Conservation (phyloP, 2,329 filamentous ascomycete species). For the Diplodia seriata region DNA sequence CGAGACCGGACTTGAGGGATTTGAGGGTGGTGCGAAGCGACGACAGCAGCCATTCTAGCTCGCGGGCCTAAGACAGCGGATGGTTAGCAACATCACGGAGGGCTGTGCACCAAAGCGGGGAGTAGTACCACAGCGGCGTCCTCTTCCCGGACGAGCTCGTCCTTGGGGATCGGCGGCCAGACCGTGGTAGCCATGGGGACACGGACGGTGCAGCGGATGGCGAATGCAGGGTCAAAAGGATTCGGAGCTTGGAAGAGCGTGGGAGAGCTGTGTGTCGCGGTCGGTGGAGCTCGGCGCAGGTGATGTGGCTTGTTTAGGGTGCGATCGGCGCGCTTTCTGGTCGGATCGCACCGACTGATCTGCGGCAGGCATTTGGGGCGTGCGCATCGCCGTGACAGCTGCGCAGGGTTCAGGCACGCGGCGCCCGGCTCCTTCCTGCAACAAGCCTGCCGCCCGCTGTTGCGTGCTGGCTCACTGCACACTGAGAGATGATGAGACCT, state of each 20-base stretch:
- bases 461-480: background rate
- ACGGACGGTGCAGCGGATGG: background rate
- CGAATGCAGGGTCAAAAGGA: constrained; percentile 7
- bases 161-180: constrained; percentile 63
- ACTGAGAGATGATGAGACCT: background rate
- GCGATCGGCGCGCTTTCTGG: constrained; percentile 7
- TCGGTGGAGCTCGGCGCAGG: constrained; percentile 19
- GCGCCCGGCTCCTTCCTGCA: background rate
- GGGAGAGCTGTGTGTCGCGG: constrained; percentile 1
- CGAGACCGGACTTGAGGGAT: constrained; percentile 72
- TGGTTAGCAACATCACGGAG: constrained; percentile 25
- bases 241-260: background rate
- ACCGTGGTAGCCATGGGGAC: constrained; percentile 65
- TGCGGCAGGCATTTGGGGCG: constrained; percentile 14
- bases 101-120: constrained; percentile 6
- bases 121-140: constrained; percentile 57
- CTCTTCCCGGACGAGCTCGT: constrained; percentile 60
- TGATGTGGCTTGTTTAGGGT: constrained; percentile 28
- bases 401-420: constrained; percentile 27
- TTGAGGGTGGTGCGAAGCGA: constrained; percentile 67
- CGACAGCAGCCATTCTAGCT: constrained; percentile 69
- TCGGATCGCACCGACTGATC: constrained; percentile 27
- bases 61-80: constrained; percentile 52
- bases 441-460: constrained; percentile 1
- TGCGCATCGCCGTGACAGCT: constrained; percentile 16